These are phyloP conservation scores for Bromus sterilis DNA, from an alignment of 176 grass and related monocot genomes.

Conservation along the genomic window DNA sequence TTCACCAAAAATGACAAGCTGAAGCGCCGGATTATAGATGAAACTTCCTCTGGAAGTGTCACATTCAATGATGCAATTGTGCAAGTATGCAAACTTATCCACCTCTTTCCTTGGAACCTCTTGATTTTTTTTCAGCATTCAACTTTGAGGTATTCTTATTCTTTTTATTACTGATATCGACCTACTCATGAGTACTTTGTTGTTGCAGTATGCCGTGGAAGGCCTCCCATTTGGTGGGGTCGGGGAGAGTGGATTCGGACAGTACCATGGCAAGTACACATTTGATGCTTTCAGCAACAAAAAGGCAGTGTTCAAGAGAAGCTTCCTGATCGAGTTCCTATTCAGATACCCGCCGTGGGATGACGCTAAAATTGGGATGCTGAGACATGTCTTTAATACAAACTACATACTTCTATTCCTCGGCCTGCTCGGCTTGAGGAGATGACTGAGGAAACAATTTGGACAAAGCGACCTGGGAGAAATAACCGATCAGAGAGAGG, in stretches of 20 bases:
- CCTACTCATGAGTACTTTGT: background rate
- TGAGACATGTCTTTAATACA: slow-evolving; percentile 42
- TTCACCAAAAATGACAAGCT: slow-evolving; percentile 68
- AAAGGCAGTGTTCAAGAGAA: slow-evolving; percentile 72
- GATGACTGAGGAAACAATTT: background rate
- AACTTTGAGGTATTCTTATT: background rate
- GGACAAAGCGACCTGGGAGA: background rate
- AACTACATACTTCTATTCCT: slow-evolving; percentile 45
- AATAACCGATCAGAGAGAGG: background rate
- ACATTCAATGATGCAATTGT: slow-evolving; percentile 72
- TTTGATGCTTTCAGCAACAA: slow-evolving; percentile 81
- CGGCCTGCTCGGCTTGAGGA: slow-evolving; percentile 43
- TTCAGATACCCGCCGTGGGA: slow-evolving; percentile 78
- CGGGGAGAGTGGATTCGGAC: slow-evolving; percentile 53
- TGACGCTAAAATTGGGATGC: slow-evolving; percentile 40
- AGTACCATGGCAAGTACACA: slow-evolving; percentile 88
- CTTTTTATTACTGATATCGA: background rate
- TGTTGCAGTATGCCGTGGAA: slow-evolving; percentile 33
- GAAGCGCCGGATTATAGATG: slow-evolving; percentile 38
- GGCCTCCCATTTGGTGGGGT: slow-evolving; percentile 73
- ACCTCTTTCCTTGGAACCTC: background rate
- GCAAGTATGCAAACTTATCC: slow-evolving; percentile 34
- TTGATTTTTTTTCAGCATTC: background rate
- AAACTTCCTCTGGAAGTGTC: slow-evolving; percentile 69
- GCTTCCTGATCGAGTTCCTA: slow-evolving; percentile 42